phyloP scores from a whole-genome alignment of 306 rosid genomes.

The Quercus alba region DNA sequence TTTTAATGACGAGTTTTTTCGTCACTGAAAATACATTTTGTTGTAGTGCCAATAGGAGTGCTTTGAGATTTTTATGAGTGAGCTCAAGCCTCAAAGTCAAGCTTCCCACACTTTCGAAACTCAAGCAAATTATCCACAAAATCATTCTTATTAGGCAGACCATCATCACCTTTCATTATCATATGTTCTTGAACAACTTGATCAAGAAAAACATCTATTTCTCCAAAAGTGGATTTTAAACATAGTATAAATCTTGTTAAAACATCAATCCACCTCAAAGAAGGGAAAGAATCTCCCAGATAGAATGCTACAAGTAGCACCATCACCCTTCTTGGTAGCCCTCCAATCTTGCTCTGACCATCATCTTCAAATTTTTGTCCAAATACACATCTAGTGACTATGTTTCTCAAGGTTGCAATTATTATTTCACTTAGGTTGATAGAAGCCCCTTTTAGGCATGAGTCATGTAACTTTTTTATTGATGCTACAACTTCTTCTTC shows the following conservation, averaged over 20 bases:
- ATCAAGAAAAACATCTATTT: not conserved
- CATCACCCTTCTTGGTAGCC: not conserved
- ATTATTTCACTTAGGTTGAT: not conserved
- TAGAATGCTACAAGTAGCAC: not conserved
- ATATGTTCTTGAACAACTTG: not conserved
- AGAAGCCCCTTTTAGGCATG: not conserved
- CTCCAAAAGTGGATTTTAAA: not conserved
- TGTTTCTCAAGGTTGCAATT: not conserved
- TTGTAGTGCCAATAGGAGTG: not conserved
- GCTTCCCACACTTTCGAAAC: too few species aligned
- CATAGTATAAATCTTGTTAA: not conserved
- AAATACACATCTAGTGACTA: not conserved
- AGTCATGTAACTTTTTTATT: not conserved
- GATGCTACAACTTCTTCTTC: constrained; percentile 5
- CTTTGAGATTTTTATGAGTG: constrained; percentile 2
- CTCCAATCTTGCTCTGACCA: not conserved
- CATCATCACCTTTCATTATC: not conserved
- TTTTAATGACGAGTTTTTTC: too few species aligned
- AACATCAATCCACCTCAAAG: not conserved
- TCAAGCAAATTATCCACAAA: constrained; percentile 16
- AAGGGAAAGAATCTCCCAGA: constrained; percentile 2
- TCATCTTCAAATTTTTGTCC: not conserved
- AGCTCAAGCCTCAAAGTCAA: not conserved
- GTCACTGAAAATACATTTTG: too few species aligned
- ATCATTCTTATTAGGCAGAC: not conserved